Percentiles rank a stretch among this genome's conserved stretches.
phyloP scores from a whole-genome alignment of 495 filamentous ascomycete genomes.

The Aspergillus mulundensis region DNA sequence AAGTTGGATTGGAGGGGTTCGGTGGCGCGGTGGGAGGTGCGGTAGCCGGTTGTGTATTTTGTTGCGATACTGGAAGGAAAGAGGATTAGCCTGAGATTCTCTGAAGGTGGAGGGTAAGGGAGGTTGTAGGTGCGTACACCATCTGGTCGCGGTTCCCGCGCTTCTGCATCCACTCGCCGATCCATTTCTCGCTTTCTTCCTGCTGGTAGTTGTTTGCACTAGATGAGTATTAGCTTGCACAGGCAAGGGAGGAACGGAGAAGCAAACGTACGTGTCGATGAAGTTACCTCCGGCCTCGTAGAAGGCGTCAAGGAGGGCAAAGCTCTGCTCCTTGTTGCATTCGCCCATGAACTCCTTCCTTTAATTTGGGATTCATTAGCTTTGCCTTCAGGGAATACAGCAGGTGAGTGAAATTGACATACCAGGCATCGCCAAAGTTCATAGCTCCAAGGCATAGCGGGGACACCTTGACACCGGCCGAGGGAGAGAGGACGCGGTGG shows the following conservation, averaged over 20 bases:
- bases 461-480: conserved; percentile 55
- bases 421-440: conserved; percentile 57
- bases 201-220: conserved; percentile 51
- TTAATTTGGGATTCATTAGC: neutral
- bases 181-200: conserved; percentile 45
- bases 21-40: neutral
- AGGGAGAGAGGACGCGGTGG: conserved; percentile 55
- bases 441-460: conserved; percentile 60
- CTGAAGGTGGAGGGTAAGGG: neutral
- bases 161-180: conserved; percentile 52
- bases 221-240: neutral
- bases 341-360: conserved; percentile 45
- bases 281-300: conserved; percentile 49
- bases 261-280: conserved; percentile 37
- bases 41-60: conserved; percentile 53
- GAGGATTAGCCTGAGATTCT: neutral
- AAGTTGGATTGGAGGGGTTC: conserved; percentile 41
- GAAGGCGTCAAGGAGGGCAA: conserved; percentile 52
- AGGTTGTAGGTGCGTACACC: conserved; percentile 30
- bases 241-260: neutral
- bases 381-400: neutral
- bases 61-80: conserved; percentile 51
- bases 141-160: conserved; percentile 55
- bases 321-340: conserved; percentile 35
- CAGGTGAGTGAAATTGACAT: neutral